Evolutionary conservation across 345 rosid genomes (phyloP).

Genomic region (Arabidopsis thaliana): DNA sequence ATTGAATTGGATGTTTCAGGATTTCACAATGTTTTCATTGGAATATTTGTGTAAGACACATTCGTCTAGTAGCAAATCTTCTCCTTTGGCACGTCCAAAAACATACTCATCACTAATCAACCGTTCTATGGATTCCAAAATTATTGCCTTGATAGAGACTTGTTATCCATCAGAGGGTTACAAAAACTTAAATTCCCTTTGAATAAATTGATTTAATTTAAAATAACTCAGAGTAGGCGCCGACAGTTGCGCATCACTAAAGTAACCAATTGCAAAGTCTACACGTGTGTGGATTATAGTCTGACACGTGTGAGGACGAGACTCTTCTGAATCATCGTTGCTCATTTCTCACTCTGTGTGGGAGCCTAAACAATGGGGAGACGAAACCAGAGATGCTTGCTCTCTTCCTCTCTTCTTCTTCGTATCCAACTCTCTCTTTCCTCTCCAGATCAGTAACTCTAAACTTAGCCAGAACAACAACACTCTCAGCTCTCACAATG

Average conservation of each 20-base stretch:
- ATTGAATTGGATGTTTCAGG: conserved; percentile 23
- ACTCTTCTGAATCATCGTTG: conserved; percentile 30
- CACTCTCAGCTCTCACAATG: conserved; percentile 54
- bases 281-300: not conserved
- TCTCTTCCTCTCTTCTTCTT: conserved; percentile 40
- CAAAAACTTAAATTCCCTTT: not conserved
- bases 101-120: no score
- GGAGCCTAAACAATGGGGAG: not conserved
- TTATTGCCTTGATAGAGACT: no score
- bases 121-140: no score
- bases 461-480: conserved; percentile 29
- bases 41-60: conserved; percentile 4
- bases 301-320: conserved; percentile 33
- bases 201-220: not conserved
- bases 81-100: not conserved
- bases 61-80: not conserved
- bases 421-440: conserved; percentile 35
- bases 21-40: conserved; percentile 23
- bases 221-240: not conserved
- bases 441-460: conserved; percentile 42
- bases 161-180: no score
- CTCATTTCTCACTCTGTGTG: conserved; percentile 15
- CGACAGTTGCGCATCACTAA: conserved; percentile 2
- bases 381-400: conserved; percentile 46
- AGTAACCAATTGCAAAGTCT: not conserved